These are phyloP conservation scores for Scheffersomyces stipitis DNA, from an alignment of 805 yeast genomes.

Conservation along the genomic window DNA sequence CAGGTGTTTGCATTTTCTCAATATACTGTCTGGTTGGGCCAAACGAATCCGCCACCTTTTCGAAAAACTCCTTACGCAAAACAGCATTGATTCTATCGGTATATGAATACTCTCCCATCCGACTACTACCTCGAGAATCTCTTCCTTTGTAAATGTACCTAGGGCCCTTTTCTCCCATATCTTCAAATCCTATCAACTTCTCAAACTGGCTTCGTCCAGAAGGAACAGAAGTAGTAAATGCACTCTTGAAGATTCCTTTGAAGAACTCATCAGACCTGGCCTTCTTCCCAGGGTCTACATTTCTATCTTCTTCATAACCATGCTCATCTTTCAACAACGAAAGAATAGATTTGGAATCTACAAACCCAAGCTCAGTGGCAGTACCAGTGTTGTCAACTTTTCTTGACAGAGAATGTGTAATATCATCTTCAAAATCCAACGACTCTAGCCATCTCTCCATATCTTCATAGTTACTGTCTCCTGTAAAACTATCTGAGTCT, in stretches of 20 bases:
- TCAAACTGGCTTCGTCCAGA: background rate
- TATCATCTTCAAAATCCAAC: background rate
- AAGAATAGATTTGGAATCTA: background rate
- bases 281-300: background rate
- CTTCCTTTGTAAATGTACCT: background rate
- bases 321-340: background rate
- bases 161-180: background rate
- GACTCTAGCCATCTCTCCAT: background rate
- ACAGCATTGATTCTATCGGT: conserved; percentile 8
- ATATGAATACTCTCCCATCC: too few relatives aligned
- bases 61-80: conserved; percentile 15
- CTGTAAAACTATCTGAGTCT: background rate
- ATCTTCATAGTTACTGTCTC: background rate
- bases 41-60: conserved; percentile 15
- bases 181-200: background rate
- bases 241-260: background rate
- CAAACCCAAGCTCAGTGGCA: background rate
- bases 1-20: conserved; percentile 8
- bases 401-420: background rate
- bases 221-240: background rate
- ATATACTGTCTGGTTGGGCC: conserved; percentile 23
- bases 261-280: background rate
- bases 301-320: background rate
- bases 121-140: background rate
- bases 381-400: background rate